phyloP scores from a whole-genome alignment of 116 monocot genomes.

The Dioscorea cayenensis region DNA sequence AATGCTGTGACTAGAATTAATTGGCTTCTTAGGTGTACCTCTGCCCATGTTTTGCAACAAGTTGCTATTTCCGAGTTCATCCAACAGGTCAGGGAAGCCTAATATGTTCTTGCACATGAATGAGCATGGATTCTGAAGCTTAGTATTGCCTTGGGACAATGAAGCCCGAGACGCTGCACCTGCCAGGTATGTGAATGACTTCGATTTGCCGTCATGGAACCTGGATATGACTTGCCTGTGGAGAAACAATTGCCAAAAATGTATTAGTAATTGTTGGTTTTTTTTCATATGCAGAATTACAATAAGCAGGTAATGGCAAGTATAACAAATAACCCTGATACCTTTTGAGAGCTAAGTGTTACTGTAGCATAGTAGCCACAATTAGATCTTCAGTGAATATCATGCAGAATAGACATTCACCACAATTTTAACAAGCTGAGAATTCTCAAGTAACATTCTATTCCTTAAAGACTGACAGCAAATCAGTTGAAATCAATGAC shows the following conservation, averaged over 20 bases:
- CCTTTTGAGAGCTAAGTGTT: no score
- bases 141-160: slow-evolving; percentile 40
- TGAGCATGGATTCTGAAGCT: slow-evolving; percentile 41
- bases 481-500: no score
- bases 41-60: not conserved
- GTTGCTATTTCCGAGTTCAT: slow-evolving; percentile 2
- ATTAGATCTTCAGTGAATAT: no score
- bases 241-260: not conserved
- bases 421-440: no score
- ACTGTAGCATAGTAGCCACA: no score
- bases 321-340: not conserved
- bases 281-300: not conserved
- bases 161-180: slow-evolving; percentile 29
- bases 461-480: no score
- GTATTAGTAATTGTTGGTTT: no score
- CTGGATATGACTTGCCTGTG: slow-evolving; percentile 47
- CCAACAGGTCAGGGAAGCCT: slow-evolving; percentile 18
- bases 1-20: slow-evolving; percentile 21
- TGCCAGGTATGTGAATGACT: slow-evolving; percentile 46
- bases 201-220: slow-evolving; percentile 74
- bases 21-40: slow-evolving; percentile 31
- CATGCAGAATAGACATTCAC: no score
- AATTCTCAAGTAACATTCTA: no score
- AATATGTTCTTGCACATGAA: slow-evolving; percentile 59
- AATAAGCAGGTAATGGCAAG: not conserved